Conservation (phyloP, 495 filamentous ascomycete species). For the Parachaetomium inaequale region DNA sequence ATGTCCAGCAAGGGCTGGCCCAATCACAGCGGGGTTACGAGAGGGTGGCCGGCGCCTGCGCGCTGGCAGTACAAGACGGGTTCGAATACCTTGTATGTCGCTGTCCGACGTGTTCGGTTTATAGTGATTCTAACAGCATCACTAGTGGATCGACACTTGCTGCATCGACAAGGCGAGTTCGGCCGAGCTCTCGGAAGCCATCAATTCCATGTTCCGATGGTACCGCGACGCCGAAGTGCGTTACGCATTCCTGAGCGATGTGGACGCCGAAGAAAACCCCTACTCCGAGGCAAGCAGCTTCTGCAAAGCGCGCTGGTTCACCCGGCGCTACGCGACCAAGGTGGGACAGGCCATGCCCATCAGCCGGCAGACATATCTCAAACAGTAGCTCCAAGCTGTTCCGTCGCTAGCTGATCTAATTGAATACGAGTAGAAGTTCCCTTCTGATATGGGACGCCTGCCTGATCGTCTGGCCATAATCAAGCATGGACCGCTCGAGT, state of each 20-base stretch:
- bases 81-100: conserved; percentile 35
- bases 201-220: conserved; percentile 48
- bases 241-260: conserved; percentile 30
- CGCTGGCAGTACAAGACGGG: conserved; percentile 21
- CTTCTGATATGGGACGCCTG: too few relatives aligned
- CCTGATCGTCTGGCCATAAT: too few relatives aligned
- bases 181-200: conserved; percentile 42
- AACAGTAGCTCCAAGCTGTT: too few relatives aligned
- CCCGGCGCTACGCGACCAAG: too few relatives aligned
- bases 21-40: background rate
- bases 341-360: too few relatives aligned
- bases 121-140: conserved; percentile 8
- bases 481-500: too few relatives aligned
- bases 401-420: too few relatives aligned
- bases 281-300: background rate
- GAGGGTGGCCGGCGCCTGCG: conserved; percentile 34
- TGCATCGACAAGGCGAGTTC: conserved; percentile 46
- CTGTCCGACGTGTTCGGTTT: background rate
- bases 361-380: too few relatives aligned
- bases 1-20: background rate
- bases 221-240: conserved; percentile 33
- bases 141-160: conserved; percentile 43
- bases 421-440: too few relatives aligned
- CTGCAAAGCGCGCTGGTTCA: conserved; percentile 37
- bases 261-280: background rate